Conservation (phyloP, 2,329 filamentous ascomycete species). For the Chrysoporthe puriensis region DNA sequence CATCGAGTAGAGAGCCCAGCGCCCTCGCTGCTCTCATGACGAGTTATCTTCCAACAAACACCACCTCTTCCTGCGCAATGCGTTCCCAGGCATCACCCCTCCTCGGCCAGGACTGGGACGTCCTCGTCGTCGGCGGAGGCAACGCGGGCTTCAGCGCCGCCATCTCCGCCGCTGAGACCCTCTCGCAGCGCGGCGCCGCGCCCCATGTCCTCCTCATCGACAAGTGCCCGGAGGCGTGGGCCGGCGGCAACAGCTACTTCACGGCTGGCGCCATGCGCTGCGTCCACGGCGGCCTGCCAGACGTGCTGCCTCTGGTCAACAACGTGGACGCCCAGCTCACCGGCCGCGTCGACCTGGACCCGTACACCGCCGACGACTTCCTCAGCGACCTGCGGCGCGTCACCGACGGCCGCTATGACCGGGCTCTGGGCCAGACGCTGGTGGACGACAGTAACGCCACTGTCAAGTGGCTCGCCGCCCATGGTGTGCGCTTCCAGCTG, state of each 20-base stretch:
- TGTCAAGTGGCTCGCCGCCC: slow-evolving; percentile 57
- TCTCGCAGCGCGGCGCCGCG: slow-evolving; percentile 37
- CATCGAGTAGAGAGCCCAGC: too few relatives aligned
- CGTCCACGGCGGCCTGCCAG: slow-evolving; percentile 55
- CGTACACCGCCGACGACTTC: slow-evolving; percentile 61
- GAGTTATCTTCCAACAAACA: not conserved
- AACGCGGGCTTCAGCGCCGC: slow-evolving; percentile 68
- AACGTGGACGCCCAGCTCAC: slow-evolving; percentile 55
- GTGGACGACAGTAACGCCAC: slow-evolving; percentile 55
- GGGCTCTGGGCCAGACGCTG: slow-evolving; percentile 50
- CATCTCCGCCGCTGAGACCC: slow-evolving; percentile 54
- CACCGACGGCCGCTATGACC: slow-evolving; percentile 58
- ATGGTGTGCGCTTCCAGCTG: slow-evolving; percentile 62
- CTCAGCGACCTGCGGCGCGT: slow-evolving; percentile 58
- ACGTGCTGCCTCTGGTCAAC: slow-evolving; percentile 64
- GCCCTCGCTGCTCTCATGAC: too few relatives aligned
- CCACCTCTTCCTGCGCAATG: not conserved
- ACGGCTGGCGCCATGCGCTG: slow-evolving; percentile 67
- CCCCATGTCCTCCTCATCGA: slow-evolving; percentile 59
- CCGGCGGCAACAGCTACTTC: slow-evolving; percentile 67
- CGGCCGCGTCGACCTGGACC: slow-evolving; percentile 57
- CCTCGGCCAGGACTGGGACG: slow-evolving; percentile 37
- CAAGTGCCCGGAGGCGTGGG: slow-evolving; percentile 61
- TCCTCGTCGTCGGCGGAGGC: slow-evolving; percentile 63
- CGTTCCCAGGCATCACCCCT: not conserved